These are phyloP conservation scores for Eleusine coracana DNA, from an alignment of 176 grass and related monocot genomes.

Conservation along the genomic window DNA sequence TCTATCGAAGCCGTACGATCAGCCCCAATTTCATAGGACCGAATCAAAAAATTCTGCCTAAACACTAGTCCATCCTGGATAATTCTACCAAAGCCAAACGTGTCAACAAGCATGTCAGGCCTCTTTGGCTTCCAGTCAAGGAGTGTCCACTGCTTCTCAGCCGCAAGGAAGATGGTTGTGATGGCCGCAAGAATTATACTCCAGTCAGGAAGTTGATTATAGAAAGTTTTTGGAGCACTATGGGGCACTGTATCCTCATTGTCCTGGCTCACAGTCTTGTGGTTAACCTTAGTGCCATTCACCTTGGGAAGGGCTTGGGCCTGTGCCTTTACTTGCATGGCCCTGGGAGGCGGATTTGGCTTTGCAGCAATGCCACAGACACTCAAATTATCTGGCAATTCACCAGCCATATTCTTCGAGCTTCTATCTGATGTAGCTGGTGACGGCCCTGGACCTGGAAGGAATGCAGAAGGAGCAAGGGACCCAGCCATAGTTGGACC, in stretches of 20 bases:
- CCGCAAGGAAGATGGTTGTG: slow-evolving; percentile 70
- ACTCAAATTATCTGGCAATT: slow-evolving; percentile 61
- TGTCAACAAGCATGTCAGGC: slow-evolving; percentile 73
- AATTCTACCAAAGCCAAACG: slow-evolving; percentile 46
- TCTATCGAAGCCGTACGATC: slow-evolving; percentile 72
- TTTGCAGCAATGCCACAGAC: slow-evolving; percentile 64
- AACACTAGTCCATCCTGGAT: slow-evolving; percentile 55
- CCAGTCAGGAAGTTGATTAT: slow-evolving; percentile 77
- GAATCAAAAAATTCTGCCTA: slow-evolving; percentile 69
- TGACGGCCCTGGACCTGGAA: slow-evolving; percentile 50
- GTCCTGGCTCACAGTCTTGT: slow-evolving; percentile 45
- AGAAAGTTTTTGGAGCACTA: slow-evolving; percentile 59
- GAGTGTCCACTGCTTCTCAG: slow-evolving; percentile 68
- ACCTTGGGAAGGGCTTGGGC: slow-evolving; percentile 85
- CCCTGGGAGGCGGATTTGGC: slow-evolving; percentile 45
- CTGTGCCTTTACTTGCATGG: slow-evolving; percentile 71
- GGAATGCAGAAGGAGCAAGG: slow-evolving; percentile 60
- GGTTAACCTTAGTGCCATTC: slow-evolving; percentile 69
- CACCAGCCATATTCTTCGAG: slow-evolving; percentile 53
- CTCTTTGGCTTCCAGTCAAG: slow-evolving; percentile 73
- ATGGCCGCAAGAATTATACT: slow-evolving; percentile 69
- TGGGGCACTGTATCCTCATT: slow-evolving; percentile 44
- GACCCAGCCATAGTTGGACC: slow-evolving; percentile 56
- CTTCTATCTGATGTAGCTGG: slow-evolving; percentile 35
- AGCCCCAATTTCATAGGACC: slow-evolving; percentile 78